Evolutionary conservation across 345 rosid genomes (phyloP), one percentile per base, ranked within the genome.

Genomic region (Eucalyptus coolabah): DNA sequence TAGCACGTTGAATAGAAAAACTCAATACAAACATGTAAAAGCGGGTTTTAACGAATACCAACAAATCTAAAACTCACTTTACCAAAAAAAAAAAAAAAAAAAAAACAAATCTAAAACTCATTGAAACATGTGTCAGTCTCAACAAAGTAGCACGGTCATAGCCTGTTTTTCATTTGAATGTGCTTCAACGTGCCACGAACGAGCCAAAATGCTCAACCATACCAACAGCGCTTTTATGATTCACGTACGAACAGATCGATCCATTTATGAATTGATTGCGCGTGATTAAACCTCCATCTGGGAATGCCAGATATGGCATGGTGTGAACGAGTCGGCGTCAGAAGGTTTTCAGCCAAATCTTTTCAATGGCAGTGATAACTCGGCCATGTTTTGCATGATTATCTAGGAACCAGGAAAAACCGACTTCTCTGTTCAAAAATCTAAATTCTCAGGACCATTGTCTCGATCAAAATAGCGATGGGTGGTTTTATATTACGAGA

Each of bases 41-140:
- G 2, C 1, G 2, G 0, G 26, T 53, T 53, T 51, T 53, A 53
- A 53, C 2, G 1, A 53, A 0, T 19, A 21, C 26, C 59, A 4
- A 60, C 67, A 28, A 60, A 12, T 12, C 16, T 60, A 26, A 28
- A 60, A 28, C 30, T 28, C 8, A 12, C 37, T 34, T 34, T 34
- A 34, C 37, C 37, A 34, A 34, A 34, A 34, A 34, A 34, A 34
- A 34, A 34, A 34, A 34, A 34, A 34, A 34, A 34, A 34, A 34
- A 34, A 34, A 34, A 4, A 60, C 67, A 28, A 60, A 12, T 12
- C 16, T 60, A 26, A 28, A 60, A 28, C 30, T 28, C 8, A 12
- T 60, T 28, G 17, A 60, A 60, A 60, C 0, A 1, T 1, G 12
- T 17, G 81, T 8, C 24, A 45, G 44, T 69, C 24, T 17, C 6